Evolutionary conservation across 352 stramenopile species (phyloP).

Genomic region (Paralagenidium karlingii): DNA sequence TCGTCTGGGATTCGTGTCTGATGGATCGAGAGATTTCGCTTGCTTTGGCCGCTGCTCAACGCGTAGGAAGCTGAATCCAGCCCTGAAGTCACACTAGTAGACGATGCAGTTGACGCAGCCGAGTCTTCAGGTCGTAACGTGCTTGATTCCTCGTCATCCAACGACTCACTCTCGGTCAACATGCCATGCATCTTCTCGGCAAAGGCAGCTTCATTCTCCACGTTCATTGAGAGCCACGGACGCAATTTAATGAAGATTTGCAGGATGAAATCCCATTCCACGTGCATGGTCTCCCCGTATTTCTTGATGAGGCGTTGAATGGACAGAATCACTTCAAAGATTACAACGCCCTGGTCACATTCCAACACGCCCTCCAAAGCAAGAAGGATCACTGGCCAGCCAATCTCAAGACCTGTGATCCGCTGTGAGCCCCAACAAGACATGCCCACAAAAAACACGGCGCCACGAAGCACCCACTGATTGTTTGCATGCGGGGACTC

Average conservation of each 20-base stretch:
- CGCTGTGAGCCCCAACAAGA: conserved; percentile 80
- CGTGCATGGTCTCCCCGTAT: conserved; percentile 45
- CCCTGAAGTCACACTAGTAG: neutral
- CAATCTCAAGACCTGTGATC: conserved; percentile 54
- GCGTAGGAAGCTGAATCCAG: too few species aligned
- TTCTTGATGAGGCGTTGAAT: conserved; percentile 82
- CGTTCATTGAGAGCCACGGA: conserved; percentile 48
- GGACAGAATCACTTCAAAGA: conserved; percentile 82
- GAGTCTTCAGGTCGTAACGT: neutral
- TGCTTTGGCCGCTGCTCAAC: too few species aligned
- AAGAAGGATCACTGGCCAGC: conserved; percentile 58
- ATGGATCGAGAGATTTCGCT: conserved; percentile 52
- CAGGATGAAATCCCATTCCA: conserved; percentile 82
- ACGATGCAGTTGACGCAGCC: conserved; percentile 8
- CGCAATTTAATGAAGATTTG: conserved; percentile 53
- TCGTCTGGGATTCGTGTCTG: conserved; percentile 65
- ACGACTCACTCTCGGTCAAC: neutral
- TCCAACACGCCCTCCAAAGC: conserved; percentile 45
- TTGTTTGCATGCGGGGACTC: conserved; percentile 44
- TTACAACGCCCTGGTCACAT: conserved; percentile 62
- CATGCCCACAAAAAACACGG: conserved; percentile 83
- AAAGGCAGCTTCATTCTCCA: conserved; percentile 15
- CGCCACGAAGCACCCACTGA: conserved; percentile 63
- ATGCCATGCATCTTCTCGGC: conserved; percentile 4
- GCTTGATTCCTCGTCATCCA: conserved; percentile 2